Base-by-base conservation (phyloP, 352 stramenopile genomes). In the Globisporangium paroecandrum region DNA sequence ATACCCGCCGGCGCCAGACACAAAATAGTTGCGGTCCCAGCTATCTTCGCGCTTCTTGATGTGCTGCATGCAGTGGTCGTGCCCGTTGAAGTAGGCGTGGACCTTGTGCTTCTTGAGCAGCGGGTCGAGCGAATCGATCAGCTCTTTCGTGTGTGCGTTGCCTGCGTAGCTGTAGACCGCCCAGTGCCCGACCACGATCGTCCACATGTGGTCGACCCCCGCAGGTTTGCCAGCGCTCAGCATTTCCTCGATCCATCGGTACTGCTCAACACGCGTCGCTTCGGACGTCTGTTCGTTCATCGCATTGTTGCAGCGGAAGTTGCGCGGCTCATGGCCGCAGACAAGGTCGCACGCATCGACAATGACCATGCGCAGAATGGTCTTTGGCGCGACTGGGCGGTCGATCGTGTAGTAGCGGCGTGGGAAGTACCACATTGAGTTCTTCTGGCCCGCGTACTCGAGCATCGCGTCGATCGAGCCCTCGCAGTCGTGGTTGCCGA, bases 401-500 rank as follows among this genome's bases (percentile, higher is more conserved):
- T 95, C 88, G 47, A 94, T 77, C 29, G 74, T 79, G 75, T 95
- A 95, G 70, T 93, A 95, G 62, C 86, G 77, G 12, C 77, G 73
- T 1, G 88, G 88, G 59, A 96, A 87, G 67, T 91, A 89, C 88
- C 88, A 96, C 41, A 90, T 53, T 41, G 84, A 91, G 47, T 85
- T 69, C 55, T 87, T 85, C 38, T 83, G 77, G 55, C 77, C 72
- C 0, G 88, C 85, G 58, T 96, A 96, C 66, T 85, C 62, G 13
- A 94, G 82, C 85, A 94, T 94, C 12, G 86, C 83, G 38, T 86
- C 73, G 49, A 96, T 82, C 12, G 80, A 92, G 60, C 86, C 88
- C 78, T 96, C 88, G 55, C 88, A 96, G 73, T 96, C 88, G 61
- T 96, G 88, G 65, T 96, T 96, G 32, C 88, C 88, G 49, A 96